Evolutionary conservation across 495 filamentous ascomycete species (phyloP), one percentile per base, ranked within the genome.

Genomic region (Terfezia claveryi): DNA sequence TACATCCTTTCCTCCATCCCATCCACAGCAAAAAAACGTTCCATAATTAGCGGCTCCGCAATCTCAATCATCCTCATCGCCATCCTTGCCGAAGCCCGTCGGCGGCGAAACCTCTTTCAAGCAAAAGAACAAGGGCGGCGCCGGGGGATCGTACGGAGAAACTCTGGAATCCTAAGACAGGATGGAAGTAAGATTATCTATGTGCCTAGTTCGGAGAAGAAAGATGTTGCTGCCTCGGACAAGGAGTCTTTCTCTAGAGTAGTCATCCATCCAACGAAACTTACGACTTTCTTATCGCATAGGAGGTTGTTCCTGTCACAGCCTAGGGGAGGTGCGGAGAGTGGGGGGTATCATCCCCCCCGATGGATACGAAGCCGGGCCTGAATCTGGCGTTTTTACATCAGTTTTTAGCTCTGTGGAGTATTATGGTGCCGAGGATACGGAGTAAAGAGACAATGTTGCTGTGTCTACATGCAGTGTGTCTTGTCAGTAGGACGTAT

Each of bases 301-400:
- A 77, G 89, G 37, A 76, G 92, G 37, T 74, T 96, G 17, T 99
- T 96, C 66, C 75, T 99, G 37, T 38, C 64, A 56, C 50, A 56
- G 46, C 23, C 32, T 23, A 17, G 41, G 55, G 23, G 23, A 51
- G 8, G 36, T 44, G 27, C 49, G 46, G 37, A 55, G 54, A 14
- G 63, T 56, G 37, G 63, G 62, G 36, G 63, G 51, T 51, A 20
- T 54, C 75, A 79, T 54, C 85, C 89, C 11, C 91, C 5, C 85
- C 92, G 7, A 75, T 83, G 7, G 81, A 91, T 59, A 85, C 85
- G 2, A 96, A 94, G 66, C 88, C 92, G 1, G 92, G 92, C 5
- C 70, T 99, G 52, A 99, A 99, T 66, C 74, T 96, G 50, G 92
- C 92, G n/a, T 99, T 99, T 65, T 69, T 99, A 23, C 91, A 99